These are phyloP conservation scores for Clonostachys sp. DNA, from an alignment of 2,329 filamentous ascomycete species.

Conservation along the genomic window DNA sequence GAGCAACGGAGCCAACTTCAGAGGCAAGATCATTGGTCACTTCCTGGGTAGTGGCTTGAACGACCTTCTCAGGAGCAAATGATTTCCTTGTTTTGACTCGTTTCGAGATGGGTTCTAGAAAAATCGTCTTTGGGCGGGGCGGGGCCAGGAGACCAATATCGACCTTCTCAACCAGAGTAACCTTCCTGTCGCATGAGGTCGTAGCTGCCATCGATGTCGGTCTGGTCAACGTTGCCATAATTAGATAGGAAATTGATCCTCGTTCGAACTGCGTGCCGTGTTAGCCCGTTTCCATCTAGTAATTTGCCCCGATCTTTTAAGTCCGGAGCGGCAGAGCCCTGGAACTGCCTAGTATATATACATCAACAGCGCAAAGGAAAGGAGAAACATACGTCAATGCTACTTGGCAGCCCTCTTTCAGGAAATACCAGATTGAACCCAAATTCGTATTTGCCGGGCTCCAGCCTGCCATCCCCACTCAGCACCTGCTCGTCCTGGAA, in stretches of 20 bases:
- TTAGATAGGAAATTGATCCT: conserved; percentile 85
- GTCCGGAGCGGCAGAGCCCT: not conserved
- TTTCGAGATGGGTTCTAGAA: conserved; percentile 80
- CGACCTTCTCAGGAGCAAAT: conserved; percentile 1
- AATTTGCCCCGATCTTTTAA: not conserved
- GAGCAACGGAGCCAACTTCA: conserved; percentile 31
- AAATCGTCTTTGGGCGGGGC: conserved; percentile 78
- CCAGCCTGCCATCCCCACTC: conserved; percentile 72
- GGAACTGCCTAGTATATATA: not conserved
- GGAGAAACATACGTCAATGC: conserved; percentile 73
- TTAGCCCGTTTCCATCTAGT: too few relatives aligned
- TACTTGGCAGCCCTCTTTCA: conserved; percentile 71
- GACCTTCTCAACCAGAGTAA: conserved; percentile 75
- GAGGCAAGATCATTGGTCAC: conserved; percentile 20
- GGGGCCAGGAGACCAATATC: conserved; percentile 73
- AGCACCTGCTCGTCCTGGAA: conserved; percentile 80
- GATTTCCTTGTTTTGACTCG: conserved; percentile 59
- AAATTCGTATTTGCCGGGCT: conserved; percentile 74
- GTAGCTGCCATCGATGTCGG: conserved; percentile 83
- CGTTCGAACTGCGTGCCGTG: conserved; percentile 72
- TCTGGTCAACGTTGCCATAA: conserved; percentile 84
- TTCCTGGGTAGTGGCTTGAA: conserved; percentile 25
- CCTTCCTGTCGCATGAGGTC: conserved; percentile 73
- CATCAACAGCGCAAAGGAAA: not conserved
- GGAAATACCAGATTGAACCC: conserved; percentile 72